These are phyloP conservation scores for Marchantia paleacea DNA, from an alignment of 225 moss, liverwort and hornwort genomes.

Conservation along the genomic window DNA sequence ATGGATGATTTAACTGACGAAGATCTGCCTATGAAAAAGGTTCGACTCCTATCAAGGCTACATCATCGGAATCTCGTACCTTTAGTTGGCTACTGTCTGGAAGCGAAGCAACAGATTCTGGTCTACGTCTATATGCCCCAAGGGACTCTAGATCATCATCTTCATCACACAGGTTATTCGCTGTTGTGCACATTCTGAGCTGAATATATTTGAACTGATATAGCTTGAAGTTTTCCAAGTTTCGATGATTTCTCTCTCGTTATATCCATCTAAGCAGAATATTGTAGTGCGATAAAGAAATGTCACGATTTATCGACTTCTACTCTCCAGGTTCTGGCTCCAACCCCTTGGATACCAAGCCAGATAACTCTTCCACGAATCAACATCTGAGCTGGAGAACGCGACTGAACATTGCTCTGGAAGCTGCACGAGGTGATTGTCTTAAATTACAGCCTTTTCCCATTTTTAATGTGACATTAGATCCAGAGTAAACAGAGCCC, in stretches of 20 bases:
- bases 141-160: conserved; percentile 29
- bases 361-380: no score
- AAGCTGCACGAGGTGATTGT: background rate
- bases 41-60: conserved; percentile 28
- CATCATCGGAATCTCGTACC: conserved; percentile 38
- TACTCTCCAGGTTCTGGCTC: background rate
- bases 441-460: no score
- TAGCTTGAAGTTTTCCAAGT: no score
- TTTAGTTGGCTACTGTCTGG: conserved; percentile 35
- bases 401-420: background rate
- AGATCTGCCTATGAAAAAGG: background rate
- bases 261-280: no score
- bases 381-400: background rate
- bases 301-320: no score
- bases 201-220: no score
- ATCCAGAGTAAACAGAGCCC: no score
- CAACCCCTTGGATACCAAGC: background rate
- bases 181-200: no score
- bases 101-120: conserved; percentile 30
- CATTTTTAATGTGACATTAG: no score
- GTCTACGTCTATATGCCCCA: conserved; percentile 33
- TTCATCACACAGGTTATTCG: conserved; percentile 14
- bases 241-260: no score
- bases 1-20: no score
- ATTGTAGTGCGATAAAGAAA: no score